A percentile compares a stretch with the other conserved stretches of the same genome.
phyloP scores from a whole-genome alignment of 1,139 yeast genomes.

The Suhomyces wounanorum region DNA sequence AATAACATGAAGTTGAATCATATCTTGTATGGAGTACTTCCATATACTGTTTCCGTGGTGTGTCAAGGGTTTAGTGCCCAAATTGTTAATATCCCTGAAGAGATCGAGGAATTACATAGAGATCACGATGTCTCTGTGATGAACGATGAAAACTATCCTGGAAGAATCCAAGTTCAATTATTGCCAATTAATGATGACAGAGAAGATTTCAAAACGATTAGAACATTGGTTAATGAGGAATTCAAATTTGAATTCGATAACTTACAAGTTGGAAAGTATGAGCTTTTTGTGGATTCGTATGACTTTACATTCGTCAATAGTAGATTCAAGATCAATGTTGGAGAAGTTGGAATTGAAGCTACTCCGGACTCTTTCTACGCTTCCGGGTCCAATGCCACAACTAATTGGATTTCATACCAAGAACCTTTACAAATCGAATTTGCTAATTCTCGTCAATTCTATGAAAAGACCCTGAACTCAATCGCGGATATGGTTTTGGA shows the following conservation, averaged over 20 bases:
- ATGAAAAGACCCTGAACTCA: conserved; percentile 38
- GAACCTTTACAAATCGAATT: conserved; percentile 28
- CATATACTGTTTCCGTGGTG: neutral
- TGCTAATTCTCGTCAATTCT: conserved; percentile 32
- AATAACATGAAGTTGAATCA: neutral
- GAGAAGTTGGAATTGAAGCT: conserved; percentile 20
- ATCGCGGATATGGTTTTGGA: conserved; percentile 36
- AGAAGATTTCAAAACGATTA: conserved; percentile 11
- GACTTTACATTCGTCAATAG: conserved; percentile 35
- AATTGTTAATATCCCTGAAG: conserved; percentile 29
- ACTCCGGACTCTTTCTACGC: conserved; percentile 21
- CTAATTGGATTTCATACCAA: conserved; percentile 17
- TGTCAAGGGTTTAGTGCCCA: conserved; percentile 15
- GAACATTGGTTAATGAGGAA: conserved; percentile 27
- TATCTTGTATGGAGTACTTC: neutral
- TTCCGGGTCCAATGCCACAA: conserved; percentile 20
- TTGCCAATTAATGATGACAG: conserved; percentile 15
- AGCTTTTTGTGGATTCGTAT: conserved; percentile 37
- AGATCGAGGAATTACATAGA: conserved; percentile 25
- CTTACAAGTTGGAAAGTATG: conserved; percentile 36
- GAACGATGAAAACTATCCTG: conserved; percentile 40
- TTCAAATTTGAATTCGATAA: conserved; percentile 29
- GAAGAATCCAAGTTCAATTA: conserved; percentile 37
- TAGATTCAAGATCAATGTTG: conserved; percentile 32
- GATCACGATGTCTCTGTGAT: conserved; percentile 24